Conservation (phyloP, 176 grass and related monocot species). For the Eremochloa ophiuroides region DNA sequence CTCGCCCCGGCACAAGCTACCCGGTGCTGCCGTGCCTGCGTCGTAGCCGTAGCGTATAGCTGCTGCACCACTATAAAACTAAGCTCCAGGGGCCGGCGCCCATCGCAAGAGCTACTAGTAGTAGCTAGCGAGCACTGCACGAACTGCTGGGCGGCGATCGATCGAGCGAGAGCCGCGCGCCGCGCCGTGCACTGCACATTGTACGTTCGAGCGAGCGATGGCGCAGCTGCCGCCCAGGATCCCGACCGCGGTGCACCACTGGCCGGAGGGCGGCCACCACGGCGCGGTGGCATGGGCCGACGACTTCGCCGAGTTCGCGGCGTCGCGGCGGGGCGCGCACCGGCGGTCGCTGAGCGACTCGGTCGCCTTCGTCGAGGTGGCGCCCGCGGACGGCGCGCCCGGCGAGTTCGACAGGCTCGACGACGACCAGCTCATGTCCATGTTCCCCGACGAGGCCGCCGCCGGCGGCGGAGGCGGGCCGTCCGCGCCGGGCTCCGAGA, state of each 20-base stretch:
- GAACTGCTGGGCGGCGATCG: background rate
- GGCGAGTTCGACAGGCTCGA: conserved; percentile 86
- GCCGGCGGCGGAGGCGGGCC: conserved; percentile 7
- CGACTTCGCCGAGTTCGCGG: conserved; percentile 88
- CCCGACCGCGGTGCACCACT: conserved; percentile 45
- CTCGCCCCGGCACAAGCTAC: background rate
- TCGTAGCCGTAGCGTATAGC: background rate
- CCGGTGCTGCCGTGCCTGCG: background rate
- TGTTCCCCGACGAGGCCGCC: conserved; percentile 73
- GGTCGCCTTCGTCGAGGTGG: conserved; percentile 83
- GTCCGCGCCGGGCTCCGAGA: conserved; percentile 33
- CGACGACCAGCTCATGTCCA: conserved; percentile 96
- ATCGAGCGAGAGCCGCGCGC: background rate
- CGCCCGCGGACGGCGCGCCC: conserved; percentile 15
- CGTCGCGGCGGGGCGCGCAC: conserved; percentile 62
- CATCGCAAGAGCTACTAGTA: conserved; percentile 8
- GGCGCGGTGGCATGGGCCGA: conserved; percentile 36
- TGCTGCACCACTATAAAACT: conserved; percentile 36
- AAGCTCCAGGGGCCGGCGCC: conserved; percentile 21
- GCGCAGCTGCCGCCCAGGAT: conserved; percentile 55
- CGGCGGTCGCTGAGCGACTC: conserved; percentile 85
- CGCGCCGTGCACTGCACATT: background rate
- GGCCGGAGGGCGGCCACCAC: conserved; percentile 24
- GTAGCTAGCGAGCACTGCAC: too few species aligned
- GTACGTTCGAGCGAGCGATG: background rate